These are phyloP conservation scores for Colletotrichum australisinense DNA, from an alignment of 2,329 filamentous ascomycete species.

Conservation along the genomic window DNA sequence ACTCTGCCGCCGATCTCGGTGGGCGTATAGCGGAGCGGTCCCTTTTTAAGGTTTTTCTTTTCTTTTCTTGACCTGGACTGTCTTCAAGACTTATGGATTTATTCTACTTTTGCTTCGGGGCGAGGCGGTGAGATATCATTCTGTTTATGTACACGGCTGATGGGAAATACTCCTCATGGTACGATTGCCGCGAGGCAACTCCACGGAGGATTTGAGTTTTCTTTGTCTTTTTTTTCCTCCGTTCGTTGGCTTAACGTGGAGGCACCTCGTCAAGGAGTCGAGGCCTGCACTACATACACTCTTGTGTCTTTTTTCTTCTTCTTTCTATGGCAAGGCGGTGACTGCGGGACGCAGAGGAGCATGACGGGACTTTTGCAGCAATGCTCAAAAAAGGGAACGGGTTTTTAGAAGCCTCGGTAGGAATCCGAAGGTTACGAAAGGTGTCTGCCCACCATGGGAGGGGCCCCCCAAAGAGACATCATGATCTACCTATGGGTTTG, in stretches of 20 bases:
- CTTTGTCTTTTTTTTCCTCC: neutral
- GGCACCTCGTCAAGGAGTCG: neutral
- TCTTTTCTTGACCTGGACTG: neutral
- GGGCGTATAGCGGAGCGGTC: slow-evolving; percentile 11
- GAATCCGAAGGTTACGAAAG: slow-evolving; percentile 2
- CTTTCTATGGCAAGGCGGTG: neutral
- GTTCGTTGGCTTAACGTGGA: neutral
- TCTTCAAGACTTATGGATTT: neutral
- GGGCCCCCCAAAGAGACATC: neutral
- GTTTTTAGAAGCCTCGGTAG: neutral
- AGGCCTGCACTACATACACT: neutral
- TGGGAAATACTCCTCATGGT: neutral
- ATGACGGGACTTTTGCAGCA: neutral
- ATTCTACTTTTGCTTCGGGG: neutral
- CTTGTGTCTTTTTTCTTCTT: neutral
- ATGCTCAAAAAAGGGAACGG: neutral
- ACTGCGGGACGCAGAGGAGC: neutral
- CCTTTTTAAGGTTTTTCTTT: neutral
- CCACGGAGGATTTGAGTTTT: neutral
- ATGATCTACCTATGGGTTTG: neutral
- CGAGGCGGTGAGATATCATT: slow-evolving; percentile 11
- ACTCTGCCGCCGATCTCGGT: slow-evolving; percentile 25
- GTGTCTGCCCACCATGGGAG: neutral
- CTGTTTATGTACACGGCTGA: slow-evolving; percentile 15
- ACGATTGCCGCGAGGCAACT: neutral